These are phyloP conservation scores for Cladosporium sp. DNA, from an alignment of 2,329 filamentous ascomycete genomes.

Conservation along the genomic window DNA sequence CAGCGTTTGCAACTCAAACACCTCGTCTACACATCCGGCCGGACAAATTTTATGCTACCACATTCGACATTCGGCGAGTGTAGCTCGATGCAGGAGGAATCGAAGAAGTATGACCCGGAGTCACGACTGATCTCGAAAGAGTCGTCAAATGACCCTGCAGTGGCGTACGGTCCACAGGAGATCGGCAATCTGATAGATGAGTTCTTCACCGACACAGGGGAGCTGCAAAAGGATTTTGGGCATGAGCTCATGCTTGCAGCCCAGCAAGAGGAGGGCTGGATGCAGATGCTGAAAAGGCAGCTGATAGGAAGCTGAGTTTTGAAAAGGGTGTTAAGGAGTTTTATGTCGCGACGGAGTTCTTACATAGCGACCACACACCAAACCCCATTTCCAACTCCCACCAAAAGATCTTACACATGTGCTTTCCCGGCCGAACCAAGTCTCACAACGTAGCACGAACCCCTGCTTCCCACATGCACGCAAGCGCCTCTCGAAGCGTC, in stretches of 20 bases:
- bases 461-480: constrained; percentile 3
- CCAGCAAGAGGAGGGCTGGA: background rate
- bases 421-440: background rate
- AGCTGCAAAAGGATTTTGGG: constrained; percentile 1
- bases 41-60: background rate
- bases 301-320: background rate
- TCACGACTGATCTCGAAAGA: background rate
- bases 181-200: background rate
- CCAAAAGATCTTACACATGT: too few species aligned
- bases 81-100: background rate
- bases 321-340: background rate
- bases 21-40: background rate
- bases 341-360: background rate
- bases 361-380: background rate
- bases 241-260: background rate
- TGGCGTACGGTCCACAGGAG: background rate
- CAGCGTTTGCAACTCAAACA: background rate
- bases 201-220: background rate
- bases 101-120: too few species aligned
- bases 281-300: background rate
- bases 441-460: background rate
- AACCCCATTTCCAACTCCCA: background rate
- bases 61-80: background rate
- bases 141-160: background rate
- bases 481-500: constrained; percentile 10